Base-by-base conservation (phyloP, 345 rosid genomes). In the Cardamine occulta region DNA sequence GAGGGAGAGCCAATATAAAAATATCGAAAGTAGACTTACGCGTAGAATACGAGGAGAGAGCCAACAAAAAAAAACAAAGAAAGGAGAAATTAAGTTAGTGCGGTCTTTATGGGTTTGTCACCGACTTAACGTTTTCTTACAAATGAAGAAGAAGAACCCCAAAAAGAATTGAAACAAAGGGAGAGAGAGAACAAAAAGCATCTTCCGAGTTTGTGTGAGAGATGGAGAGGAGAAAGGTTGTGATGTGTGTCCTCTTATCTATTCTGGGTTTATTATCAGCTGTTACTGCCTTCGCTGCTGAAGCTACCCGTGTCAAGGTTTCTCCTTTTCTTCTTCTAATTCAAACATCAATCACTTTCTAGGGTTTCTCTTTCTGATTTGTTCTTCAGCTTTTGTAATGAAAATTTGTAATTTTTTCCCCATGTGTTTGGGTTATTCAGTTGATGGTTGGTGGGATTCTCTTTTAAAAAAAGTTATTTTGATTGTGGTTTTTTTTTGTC, bases 271-370 rank as follows among this genome's bases (percentile, higher is more conserved):
- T 90, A 8, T 74, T 95, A 35, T 87, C 96, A 26, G 96, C 89
- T 74, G 84, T 84, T 68, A 83, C 97, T 71, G 97, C 97, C 74
- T 91, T 94, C 79, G 96, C 80, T 57, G 99, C 97, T 31, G 98
- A 94, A 74, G 95, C 84, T 67, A 90, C 97, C n/a, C 75, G 88
- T 81, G 85, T 94, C 61, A 92, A 90, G 96, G 98, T 94, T 21
- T 61, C 35, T 52, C 58, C 8, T 32, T 12, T 12, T 37, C 24
- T 52, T 52, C 62, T 24, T 51, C 28, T 3, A 28, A 6, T 23
- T 34, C 11, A 21, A 1, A 35, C 51, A 39, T 7, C 17, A 21
- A 6, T 8, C 52, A 47, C 7, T 17, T 15, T n/a, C 3, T 60
- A n/a, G 26, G 57, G 21, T 51, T 8, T 5, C 51, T 40, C 21